Conservation (phyloP, 2,329 filamentous ascomycete species). For the Chlorencoelia australis region DNA sequence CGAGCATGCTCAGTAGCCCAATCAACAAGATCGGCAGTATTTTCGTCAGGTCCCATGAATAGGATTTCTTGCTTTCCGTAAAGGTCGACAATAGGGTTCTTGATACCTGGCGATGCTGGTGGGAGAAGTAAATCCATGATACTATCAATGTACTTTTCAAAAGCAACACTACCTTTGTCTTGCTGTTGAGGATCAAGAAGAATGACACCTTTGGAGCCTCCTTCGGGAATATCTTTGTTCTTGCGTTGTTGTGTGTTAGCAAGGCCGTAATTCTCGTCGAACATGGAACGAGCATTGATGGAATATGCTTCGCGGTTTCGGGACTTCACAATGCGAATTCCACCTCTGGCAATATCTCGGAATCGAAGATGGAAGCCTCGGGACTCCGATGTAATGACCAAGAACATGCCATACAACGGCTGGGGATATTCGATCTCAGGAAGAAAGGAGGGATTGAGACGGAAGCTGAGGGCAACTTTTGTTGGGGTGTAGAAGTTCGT, state of each 20-base stretch:
- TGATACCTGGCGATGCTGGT: conserved; percentile 88
- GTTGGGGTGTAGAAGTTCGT: conserved; percentile 93
- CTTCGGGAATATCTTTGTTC: conserved; percentile 99
- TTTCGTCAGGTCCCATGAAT: conserved; percentile 98
- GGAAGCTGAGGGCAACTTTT: conserved; percentile 96
- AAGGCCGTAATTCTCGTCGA: conserved; percentile 97
- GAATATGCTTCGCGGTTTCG: conserved; percentile 90
- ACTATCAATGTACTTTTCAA: conserved; percentile 99
- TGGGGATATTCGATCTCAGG: conserved; percentile 88
- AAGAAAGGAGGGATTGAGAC: conserved; percentile 79
- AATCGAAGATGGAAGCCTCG: conserved; percentile 96
- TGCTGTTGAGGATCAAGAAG: conserved; percentile 89
- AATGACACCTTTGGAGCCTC: conserved; percentile 95
- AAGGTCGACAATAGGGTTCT: conserved; percentile 94
- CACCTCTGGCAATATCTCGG: conserved; percentile 90
- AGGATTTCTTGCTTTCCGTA: conserved; percentile 94
- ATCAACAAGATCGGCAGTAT: conserved; percentile 92
- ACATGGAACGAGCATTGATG: conserved; percentile 92
- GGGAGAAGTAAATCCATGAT: conserved; percentile 91
- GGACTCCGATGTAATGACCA: conserved; percentile 94
- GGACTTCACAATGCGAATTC: conserved; percentile 98
- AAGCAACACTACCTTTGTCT: conserved; percentile 82
- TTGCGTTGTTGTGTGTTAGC: conserved; percentile 98
- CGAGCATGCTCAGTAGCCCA: conserved; percentile 98
- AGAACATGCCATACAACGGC: conserved; percentile 94